Percentiles rank a stretch among this genome's conserved stretches.
phyloP scores from a whole-genome alignment of 768 basidiomycete genomes.

The Galerina sulciceps region DNA sequence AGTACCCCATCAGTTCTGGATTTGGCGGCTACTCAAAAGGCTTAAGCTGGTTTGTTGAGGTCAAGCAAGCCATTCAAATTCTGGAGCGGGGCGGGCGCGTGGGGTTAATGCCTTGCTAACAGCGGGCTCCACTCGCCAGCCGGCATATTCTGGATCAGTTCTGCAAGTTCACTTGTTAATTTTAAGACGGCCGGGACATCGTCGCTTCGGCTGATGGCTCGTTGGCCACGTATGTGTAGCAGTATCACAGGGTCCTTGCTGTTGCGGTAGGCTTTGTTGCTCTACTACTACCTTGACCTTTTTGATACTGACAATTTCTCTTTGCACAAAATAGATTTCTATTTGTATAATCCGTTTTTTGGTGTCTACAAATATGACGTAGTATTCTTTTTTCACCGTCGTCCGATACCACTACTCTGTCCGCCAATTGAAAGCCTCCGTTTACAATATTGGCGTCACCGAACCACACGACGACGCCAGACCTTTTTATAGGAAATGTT shows the following conservation, averaged over 20 bases:
- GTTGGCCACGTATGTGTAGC: not conserved
- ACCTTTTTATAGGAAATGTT: constrained; percentile 9
- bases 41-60: constrained; percentile 73
- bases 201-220: not conserved
- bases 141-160: constrained; percentile 7
- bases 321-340: not conserved
- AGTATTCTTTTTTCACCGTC: not conserved
- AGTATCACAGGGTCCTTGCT: constrained; percentile 1
- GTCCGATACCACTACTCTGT: not conserved
- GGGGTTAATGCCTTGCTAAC: constrained; percentile 51
- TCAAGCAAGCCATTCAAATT: constrained; percentile 62
- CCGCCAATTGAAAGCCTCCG: constrained; percentile 6
- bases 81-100: constrained; percentile 58
- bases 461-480: constrained; percentile 12
- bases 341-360: too few species aligned
- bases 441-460: constrained; percentile 9
- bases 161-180: not conserved
- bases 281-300: not conserved
- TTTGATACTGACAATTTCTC: not conserved
- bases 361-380: too few species aligned
- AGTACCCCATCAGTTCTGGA: constrained; percentile 54
- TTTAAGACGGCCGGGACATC: not conserved
- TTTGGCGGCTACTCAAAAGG: constrained; percentile 57
- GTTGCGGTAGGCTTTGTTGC: not conserved
- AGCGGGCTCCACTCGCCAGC: not conserved